phyloP scores from a whole-genome alignment of 768 basidiomycete species.

The Amanita brunnescens region DNA sequence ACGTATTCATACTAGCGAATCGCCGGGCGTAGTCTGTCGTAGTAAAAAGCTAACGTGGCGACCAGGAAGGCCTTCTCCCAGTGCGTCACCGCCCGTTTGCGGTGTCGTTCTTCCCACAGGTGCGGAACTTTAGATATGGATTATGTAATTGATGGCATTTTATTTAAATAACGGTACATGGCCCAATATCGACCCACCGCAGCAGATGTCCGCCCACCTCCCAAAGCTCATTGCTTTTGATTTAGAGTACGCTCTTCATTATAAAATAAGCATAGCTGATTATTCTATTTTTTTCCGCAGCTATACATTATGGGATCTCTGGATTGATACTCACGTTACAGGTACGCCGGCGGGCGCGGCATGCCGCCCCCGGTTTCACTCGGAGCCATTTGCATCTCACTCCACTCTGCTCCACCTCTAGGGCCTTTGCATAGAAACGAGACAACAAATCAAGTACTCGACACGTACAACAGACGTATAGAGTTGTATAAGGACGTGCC shows the following conservation, averaged over 20 bases:
- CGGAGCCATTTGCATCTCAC: background rate
- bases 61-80: background rate
- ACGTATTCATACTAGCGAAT: slow-evolving; percentile 20
- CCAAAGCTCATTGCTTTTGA: slow-evolving; percentile 75
- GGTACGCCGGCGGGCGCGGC: slow-evolving; percentile 28
- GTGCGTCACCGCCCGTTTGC: background rate
- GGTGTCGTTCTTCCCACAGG: background rate
- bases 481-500: slow-evolving; percentile 75
- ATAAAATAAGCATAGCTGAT: background rate
- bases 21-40: background rate
- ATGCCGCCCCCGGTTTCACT: background rate
- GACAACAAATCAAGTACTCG: slow-evolving; percentile 40
- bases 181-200: too few relatives aligned
- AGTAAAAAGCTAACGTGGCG: background rate
- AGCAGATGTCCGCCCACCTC: background rate
- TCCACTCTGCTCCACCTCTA: slow-evolving; percentile 10
- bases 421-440: slow-evolving; percentile 46
- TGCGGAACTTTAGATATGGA: background rate
- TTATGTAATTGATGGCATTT: background rate
- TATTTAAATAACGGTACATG: too few relatives aligned
- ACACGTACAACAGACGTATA: slow-evolving; percentile 48
- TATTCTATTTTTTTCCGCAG: slow-evolving; percentile 25
- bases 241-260: slow-evolving; percentile 51
- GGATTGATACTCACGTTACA: slow-evolving; percentile 75
- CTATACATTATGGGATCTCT: slow-evolving; percentile 81